Base-by-base conservation (phyloP, 306 rosid species). In the Biancaea sappan region DNA sequence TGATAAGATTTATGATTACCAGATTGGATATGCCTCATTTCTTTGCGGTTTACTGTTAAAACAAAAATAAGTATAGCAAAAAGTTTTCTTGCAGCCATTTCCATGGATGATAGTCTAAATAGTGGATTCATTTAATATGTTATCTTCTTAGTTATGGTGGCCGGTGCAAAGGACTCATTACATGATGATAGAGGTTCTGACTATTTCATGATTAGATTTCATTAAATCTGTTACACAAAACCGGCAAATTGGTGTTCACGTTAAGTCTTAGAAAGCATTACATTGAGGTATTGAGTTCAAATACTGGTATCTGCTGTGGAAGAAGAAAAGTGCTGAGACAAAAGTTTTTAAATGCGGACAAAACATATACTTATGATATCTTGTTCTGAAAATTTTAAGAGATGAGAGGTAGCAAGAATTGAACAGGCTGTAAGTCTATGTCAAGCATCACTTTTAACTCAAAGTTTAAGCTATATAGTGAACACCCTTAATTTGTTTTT, bases 1-100 rank as follows among this genome's bases (percentile, higher is more conserved):
- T 73, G 10, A 73, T 41, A 31, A 52, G 15, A 18, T 44, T 37
- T 58, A 52, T 74, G 26, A 24, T 77, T 70, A 29, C 74, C 74
- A 31, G n/a, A 28, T 67, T 66, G 54, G 61, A 16, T 10, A 22
- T 43, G 43, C 54, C 52, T 47, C 38, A 48, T 63, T 67, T 38
- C 10, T 13, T 48, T 59, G 40, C 31, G 54, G 7, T 54, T 53
- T 69, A 14, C 32, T 57, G 60, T 59, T 41, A 22, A 50, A n/a
- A 12, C 1, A 25, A 62, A 51, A 68, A 48, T 41, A 34, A 11
- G 66, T 48, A 16, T 32, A 25, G n/a, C 22, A 26, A 54, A 16
- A 48, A 46, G 5, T 18, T 56, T 66, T 47, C 2, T 52, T 44
- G 34, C 32, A 8, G 40, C 29, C 22, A 19, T 56, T 68, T 68